phyloP scores from a whole-genome alignment of 495 filamentous ascomycete genomes.

The Collariella sp. region DNA sequence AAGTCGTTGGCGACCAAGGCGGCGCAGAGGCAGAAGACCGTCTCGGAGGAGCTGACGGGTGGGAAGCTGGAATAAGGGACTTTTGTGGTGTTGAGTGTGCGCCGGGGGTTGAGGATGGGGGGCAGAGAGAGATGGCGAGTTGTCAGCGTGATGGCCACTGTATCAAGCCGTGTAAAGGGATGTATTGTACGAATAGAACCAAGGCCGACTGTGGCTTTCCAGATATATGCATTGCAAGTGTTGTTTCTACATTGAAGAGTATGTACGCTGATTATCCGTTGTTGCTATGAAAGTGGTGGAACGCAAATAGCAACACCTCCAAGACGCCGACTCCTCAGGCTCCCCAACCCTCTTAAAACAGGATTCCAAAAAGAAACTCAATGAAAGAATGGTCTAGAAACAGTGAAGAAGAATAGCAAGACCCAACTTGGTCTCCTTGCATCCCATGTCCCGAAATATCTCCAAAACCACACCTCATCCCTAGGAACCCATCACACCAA shows the following conservation, averaged over 20 bases:
- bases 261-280: background rate
- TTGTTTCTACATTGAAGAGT: background rate
- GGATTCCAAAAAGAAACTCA: background rate
- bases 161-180: slow-evolving; percentile 11
- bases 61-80: slow-evolving; percentile 32
- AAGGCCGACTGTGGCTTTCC: background rate
- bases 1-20: slow-evolving; percentile 21
- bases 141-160: background rate
- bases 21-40: slow-evolving; percentile 32
- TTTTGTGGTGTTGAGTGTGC: background rate
- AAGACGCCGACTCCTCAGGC: slow-evolving; percentile 4
- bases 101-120: background rate
- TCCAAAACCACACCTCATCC: too few relatives aligned
- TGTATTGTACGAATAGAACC: slow-evolving; percentile 24
- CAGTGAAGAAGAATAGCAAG: too few relatives aligned
- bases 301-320: background rate
- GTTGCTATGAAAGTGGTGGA: background rate
- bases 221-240: slow-evolving; percentile 9
- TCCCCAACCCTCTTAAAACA: background rate
- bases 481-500: background rate
- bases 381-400: background rate
- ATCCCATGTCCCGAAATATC: background rate
- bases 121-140: background rate
- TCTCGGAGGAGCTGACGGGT: slow-evolving; percentile 44
- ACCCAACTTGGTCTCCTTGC: too few relatives aligned